Conservation (phyloP, 2,329 filamentous ascomycete genomes). For the Hypoxylon sp. region DNA sequence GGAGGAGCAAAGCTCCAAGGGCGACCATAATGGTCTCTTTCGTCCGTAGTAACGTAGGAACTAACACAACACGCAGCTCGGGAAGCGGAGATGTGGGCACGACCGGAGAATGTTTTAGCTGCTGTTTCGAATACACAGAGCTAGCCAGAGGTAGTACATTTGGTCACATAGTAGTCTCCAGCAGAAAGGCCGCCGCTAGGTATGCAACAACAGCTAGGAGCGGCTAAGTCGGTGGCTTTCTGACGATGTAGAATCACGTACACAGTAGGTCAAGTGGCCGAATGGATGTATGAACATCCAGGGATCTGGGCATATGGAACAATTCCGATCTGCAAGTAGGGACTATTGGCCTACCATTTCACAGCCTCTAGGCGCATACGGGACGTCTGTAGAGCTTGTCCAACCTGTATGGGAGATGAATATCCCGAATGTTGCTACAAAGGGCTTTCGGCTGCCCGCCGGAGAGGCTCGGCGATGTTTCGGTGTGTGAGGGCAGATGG, state of each 20-base stretch:
- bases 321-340: slow-evolving; percentile 28
- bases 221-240: slow-evolving; percentile 27
- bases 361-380: slow-evolving; percentile 27
- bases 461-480: slow-evolving; percentile 47
- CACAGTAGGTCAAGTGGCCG: slow-evolving; percentile 15
- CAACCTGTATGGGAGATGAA: slow-evolving; percentile 29
- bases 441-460: slow-evolving; percentile 41
- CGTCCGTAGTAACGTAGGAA: slow-evolving; percentile 18
- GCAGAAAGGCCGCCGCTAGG: slow-evolving; percentile 33
- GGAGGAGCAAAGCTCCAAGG: slow-evolving; percentile 14
- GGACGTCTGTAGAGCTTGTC: slow-evolving; percentile 19
- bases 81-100: slow-evolving; percentile 40
- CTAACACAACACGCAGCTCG: slow-evolving; percentile 35
- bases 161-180: slow-evolving; percentile 37
- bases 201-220: slow-evolving; percentile 19
- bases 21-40: slow-evolving; percentile 35
- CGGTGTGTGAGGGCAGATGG: slow-evolving; percentile 39
- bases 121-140: slow-evolving; percentile 30
- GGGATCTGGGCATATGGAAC: slow-evolving; percentile 22
- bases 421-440: slow-evolving; percentile 42
- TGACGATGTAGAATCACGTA: slow-evolving; percentile 27
- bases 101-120: slow-evolving; percentile 44
- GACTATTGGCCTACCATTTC: slow-evolving; percentile 15
- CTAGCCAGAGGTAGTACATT: slow-evolving; percentile 36
- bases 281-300: slow-evolving; percentile 21